Evolutionary conservation across 2,329 filamentous ascomycete species (phyloP), one percentile per base, ranked within the genome.

Genomic region (Exserohilum rostratum): DNA sequence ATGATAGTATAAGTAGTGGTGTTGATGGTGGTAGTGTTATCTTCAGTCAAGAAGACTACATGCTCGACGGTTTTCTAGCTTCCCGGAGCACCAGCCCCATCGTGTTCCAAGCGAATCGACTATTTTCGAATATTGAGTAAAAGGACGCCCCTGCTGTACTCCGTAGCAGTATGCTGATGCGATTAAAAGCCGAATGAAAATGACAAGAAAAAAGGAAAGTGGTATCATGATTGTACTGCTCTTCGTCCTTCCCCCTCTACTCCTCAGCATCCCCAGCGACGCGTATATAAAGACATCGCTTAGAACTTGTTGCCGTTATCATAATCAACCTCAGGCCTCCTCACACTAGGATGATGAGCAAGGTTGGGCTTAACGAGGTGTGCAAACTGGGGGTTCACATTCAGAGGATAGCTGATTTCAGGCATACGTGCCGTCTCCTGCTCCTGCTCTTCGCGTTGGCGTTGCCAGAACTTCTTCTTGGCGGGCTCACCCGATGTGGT

Each of bases 361-460:
- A 83, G 72, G 62, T 86, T 79, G 2, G 85, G 85, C 61, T 80
- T 76, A 43, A 81, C 75, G 35, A 86, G 80, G 62, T 83, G 81
- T 27, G 80, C 76, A 66, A 80, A 82, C 65, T 82, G 78, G n/a
- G 79, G 77, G 55, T 84, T 81, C 27, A 78, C 77, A 49, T 81
- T 79, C 53, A 85, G 71, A 0, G 85, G 85, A 9, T 76, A 78
- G 1, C 83, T 85, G 61, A 89, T 87, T 58, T 83, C 81, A 43
- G 80, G 73, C 62, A 81, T 71, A 27, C 73, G 76, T 43, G 72
- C 80, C 46, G 74, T 76, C 57, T 78, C 74, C 65, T 75, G 76
- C 39, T 80, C 66, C 50, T 64, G 60, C 31, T 64, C 58, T 31
- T 57, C 55, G 30, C 60, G 64, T 43, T 66, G 65, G 48, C 64